Evolutionary conservation across 306 rosid genomes (phyloP), one percentile per base, ranked within the genome.

Genomic region (Cucumis hystrix): DNA sequence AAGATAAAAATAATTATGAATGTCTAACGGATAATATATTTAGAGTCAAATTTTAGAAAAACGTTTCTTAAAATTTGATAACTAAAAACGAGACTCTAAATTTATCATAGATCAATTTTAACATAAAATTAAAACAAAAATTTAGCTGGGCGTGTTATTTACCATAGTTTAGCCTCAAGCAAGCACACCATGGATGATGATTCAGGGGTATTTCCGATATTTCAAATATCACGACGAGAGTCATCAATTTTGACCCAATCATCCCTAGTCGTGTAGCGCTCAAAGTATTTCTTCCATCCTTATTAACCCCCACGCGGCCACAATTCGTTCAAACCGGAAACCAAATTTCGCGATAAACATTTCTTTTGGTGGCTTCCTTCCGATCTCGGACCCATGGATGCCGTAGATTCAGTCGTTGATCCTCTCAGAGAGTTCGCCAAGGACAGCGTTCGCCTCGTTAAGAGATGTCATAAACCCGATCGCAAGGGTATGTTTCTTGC

Each of bases 401-500:
- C 89, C 81, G 77, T 84, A 16, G 89, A 84, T 40, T 84, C 86
- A 1, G 89, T 84, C 13, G 73, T 86, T 55, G 87, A 86, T 82
- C 89, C 89, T 16, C 89, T 82, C 78, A 82, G 89, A 82, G 89
- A 86, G 58, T 86, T 86, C 81, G 83, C 86, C 55, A 86, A 86
- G 83, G 87, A 86, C 73, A 84, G 86, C 84, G 82, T 86, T 64
- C 86, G 87, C 17, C 89, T 86, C 33, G 89, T 86, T 68, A 86
- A 86, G 89, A 73, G 87, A 45, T 86, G 89, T 78, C 89, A 86
- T 79, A 86, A 86, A 66, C 89, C 89, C 8, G 89, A 86, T 74
- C 89, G 89, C 74, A 86, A 86, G 59, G 89, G 89, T 83, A 54
- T 67, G 16, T 67, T 68, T 41, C 61, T 6, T 66, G 16, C 28